Evolutionary conservation across 1,139 yeast genomes (phyloP), one percentile per base, ranked within the genome.

Genomic region (Saccharomycopsis phalli): DNA sequence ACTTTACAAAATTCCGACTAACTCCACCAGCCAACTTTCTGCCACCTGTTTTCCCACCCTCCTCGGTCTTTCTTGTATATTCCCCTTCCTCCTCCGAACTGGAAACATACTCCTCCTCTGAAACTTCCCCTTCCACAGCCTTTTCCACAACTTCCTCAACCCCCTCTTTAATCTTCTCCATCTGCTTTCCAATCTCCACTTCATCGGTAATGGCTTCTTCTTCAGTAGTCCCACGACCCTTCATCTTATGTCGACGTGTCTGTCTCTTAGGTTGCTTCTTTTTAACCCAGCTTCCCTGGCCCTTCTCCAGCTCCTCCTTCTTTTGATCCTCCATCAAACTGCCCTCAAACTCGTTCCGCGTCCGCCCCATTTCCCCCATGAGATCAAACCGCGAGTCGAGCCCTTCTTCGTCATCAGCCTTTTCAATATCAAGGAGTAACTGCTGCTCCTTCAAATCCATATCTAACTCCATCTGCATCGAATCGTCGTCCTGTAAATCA

Each of bases 321-420:
- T 34, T 31, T 5, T 6, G 5, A 14, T 37, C 40, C 11, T 38
- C 32, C 16, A 32, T 18, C 26, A 44, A 33, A 10, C 36, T 31
- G 10, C 23, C 13, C 17, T 41, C 43, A 33, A 44, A 39, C 22
- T 38, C 45, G 28, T 44, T 44, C 6, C 14, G 32, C 4, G 39
- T 21, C 20, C 36, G 19, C 4, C 45, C 45, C 45, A 41, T 44
- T 18, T 44, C 42, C 13, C 45, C 47, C 2, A 35, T 29, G 8
- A 42, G 22, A 6, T 38, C 43, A 7, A 36, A 25, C 25, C 45
- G 26, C 21, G 34, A 40, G 10, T 23, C 29, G 10, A 16, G 28
- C 18, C 31, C 42, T 11, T 22, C 13, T 3, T 16, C 16, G 7
- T 32, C 35, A 21, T 34, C 36, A n/a, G n/a, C n/a, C 13, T 22